phyloP scores from a whole-genome alignment of 768 basidiomycete species.

The Pleurotus sapidus region DNA sequence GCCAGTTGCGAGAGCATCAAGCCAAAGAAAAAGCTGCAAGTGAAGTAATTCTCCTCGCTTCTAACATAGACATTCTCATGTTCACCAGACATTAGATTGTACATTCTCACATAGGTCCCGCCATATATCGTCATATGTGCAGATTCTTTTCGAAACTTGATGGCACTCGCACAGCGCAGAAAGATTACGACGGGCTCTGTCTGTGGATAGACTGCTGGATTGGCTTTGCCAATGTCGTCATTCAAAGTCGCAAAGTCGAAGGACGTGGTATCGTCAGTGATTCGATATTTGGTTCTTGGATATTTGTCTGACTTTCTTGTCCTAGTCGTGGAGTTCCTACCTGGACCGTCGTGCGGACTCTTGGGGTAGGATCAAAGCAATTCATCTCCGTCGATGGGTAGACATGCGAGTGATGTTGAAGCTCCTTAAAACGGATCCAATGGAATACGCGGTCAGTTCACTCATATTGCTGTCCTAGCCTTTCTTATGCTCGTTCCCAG shows the following conservation, averaged over 20 bases:
- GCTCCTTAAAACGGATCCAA: slow-evolving; percentile 56
- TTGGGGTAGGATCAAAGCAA: slow-evolving; percentile 52
- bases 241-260: slow-evolving; percentile 27
- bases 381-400: slow-evolving; percentile 51
- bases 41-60: slow-evolving; percentile 33
- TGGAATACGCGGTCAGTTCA: slow-evolving; percentile 51
- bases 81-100: slow-evolving; percentile 37
- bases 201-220: slow-evolving; percentile 73
- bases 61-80: not conserved
- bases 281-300: not conserved
- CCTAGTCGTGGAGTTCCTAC: slow-evolving; percentile 49
- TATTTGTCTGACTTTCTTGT: not conserved
- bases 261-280: slow-evolving; percentile 16
- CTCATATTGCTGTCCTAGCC: not conserved
- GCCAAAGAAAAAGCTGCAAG: slow-evolving; percentile 46
- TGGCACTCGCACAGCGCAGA: slow-evolving; percentile 14
- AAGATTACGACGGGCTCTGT: slow-evolving; percentile 38
- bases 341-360: slow-evolving; percentile 50
- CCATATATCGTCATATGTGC: slow-evolving; percentile 10
- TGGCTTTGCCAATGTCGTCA: slow-evolving; percentile 60
- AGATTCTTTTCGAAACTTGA: slow-evolving; percentile 37
- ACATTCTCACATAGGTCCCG: slow-evolving; percentile 32
- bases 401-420: slow-evolving; percentile 60
- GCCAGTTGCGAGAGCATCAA: slow-evolving; percentile 25
- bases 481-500: slow-evolving; percentile 19